Evolutionary conservation across 805 yeast species (phyloP), one percentile per base, ranked within the genome.

Genomic region (Saccharomycopsis capsularis): DNA sequence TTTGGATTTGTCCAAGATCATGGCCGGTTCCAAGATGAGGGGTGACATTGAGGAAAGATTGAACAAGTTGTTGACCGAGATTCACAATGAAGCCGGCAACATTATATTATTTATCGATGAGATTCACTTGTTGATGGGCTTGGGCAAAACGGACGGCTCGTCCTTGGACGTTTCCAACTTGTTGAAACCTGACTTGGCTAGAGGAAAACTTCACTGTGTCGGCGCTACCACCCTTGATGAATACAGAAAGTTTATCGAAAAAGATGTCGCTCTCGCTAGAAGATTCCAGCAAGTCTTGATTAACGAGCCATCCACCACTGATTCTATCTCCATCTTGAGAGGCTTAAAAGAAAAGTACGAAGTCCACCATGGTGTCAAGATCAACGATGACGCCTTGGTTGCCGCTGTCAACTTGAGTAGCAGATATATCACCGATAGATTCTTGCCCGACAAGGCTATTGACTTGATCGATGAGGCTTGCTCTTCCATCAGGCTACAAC

Each of bases 401-500:
- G 85, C 96, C 0, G 96, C 98, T 11, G 96, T 96, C 0, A 81
- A 86, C 4, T 78, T 90, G 60, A 81, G 95, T 42, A 86, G 88
- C 61, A 75, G 99, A 55, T 91, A 91, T 63, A 86, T 91, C 48
- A 85, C 95, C 2, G 97, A 91, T 63, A 69, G 98, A 48, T 89
- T 81, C 59, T 69, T 91, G 35, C 99, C 99, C 1, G 99, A 91
- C 62, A 91, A 91, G 69, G 98, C 98, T 19, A 91, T 91, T 56
- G 99, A 91, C 65, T 74, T 91, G 56, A 93, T 91, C 1, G 99
- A 91, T 67, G 99, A 91, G 63, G 97, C 98, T 0, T 90, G 98
- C 68, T 93, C 97, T 3, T 95, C 95, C 0, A 71, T 91, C 51
- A 73, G 99, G 56, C 70, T 91, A 51, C 99, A 91, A 65, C 98